These are phyloP conservation scores for Phaeomoniella chlamydospora DNA, from an alignment of 2,329 filamentous ascomycete species.

Conservation along the genomic window DNA sequence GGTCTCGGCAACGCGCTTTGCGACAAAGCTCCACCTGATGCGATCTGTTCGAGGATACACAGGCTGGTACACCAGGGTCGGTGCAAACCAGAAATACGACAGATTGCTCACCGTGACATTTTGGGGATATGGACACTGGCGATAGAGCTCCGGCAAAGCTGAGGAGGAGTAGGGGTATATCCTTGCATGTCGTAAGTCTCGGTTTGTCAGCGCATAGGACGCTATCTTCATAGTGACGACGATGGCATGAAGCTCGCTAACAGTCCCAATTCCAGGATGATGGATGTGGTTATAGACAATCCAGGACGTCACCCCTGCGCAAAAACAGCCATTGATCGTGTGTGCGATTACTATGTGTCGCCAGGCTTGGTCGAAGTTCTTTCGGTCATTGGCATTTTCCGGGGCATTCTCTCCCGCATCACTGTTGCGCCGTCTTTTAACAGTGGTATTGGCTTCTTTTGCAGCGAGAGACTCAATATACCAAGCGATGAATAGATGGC, in stretches of 20 bases:
- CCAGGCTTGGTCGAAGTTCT: constrained; percentile 62
- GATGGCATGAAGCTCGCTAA: constrained; percentile 81
- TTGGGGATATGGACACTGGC: constrained; percentile 67
- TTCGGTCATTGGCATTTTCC: constrained; percentile 43
- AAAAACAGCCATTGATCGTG: constrained; percentile 67
- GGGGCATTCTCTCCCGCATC: constrained; percentile 40
- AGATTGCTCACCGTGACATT: constrained; percentile 86
- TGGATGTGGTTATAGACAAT: constrained; percentile 85
- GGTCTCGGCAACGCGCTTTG: constrained; percentile 67
- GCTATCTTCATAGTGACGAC: constrained; percentile 94
- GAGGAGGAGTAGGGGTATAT: constrained; percentile 58
- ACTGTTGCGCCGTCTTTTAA: constrained; percentile 36
- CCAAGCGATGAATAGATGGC: constrained; percentile 80
- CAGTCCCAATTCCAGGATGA: constrained; percentile 83
- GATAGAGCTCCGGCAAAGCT: constrained; percentile 68
- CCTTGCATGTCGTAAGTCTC: constrained; percentile 82
- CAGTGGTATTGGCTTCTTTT: constrained; percentile 56
- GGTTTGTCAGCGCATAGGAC: constrained; percentile 92
- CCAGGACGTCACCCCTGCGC: constrained; percentile 64
- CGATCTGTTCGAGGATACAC: constrained; percentile 75
- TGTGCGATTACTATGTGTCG: constrained; percentile 66
- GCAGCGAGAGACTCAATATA: constrained; percentile 77
- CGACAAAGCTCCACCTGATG: constrained; percentile 78
- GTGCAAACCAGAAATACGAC: constrained; percentile 95
- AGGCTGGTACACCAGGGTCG: constrained; percentile 91